These are phyloP conservation scores for Bipolaris gigantea DNA, from an alignment of 2,329 filamentous ascomycete species.

Conservation along the genomic window DNA sequence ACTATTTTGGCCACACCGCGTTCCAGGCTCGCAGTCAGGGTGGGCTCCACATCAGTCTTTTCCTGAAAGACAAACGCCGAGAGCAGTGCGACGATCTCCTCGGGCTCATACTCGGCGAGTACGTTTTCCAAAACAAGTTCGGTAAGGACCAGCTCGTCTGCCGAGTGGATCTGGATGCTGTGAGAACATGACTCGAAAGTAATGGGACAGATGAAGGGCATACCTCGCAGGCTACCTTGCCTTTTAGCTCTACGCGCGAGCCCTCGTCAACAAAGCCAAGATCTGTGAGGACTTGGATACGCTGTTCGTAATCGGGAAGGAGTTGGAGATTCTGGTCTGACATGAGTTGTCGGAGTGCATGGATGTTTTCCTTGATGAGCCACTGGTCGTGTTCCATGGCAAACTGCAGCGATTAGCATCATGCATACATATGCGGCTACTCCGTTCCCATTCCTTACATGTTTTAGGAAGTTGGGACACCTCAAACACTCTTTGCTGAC, in stretches of 20 bases:
- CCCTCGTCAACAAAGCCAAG: slow-evolving; percentile 88
- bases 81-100: slow-evolving; percentile 92
- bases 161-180: slow-evolving; percentile 73
- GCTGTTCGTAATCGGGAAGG: slow-evolving; percentile 94
- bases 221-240: slow-evolving; percentile 93
- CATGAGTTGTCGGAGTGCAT: slow-evolving; percentile 81
- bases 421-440: not conserved
- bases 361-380: slow-evolving; percentile 92
- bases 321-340: slow-evolving; percentile 96
- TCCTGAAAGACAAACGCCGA: slow-evolving; percentile 98
- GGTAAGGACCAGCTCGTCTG: slow-evolving; percentile 92
- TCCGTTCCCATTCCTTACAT: slow-evolving; percentile 61
- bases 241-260: slow-evolving; percentile 89
- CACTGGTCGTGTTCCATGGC: slow-evolving; percentile 96
- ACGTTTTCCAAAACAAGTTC: slow-evolving; percentile 97
- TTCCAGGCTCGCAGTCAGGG: slow-evolving; percentile 78
- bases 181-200: slow-evolving; percentile 9
- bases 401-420: slow-evolving; percentile 59
- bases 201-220: slow-evolving; percentile 8
- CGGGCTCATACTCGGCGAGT: slow-evolving; percentile 89
- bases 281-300: slow-evolving; percentile 87
- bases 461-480: slow-evolving; percentile 82
- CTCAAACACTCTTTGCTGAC: slow-evolving; percentile 65
- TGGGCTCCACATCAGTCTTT: slow-evolving; percentile 82
- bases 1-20: slow-evolving; percentile 84